Base-by-base conservation (phyloP, 495 filamentous ascomycete species). In the Talaromyces thailandensis region DNA sequence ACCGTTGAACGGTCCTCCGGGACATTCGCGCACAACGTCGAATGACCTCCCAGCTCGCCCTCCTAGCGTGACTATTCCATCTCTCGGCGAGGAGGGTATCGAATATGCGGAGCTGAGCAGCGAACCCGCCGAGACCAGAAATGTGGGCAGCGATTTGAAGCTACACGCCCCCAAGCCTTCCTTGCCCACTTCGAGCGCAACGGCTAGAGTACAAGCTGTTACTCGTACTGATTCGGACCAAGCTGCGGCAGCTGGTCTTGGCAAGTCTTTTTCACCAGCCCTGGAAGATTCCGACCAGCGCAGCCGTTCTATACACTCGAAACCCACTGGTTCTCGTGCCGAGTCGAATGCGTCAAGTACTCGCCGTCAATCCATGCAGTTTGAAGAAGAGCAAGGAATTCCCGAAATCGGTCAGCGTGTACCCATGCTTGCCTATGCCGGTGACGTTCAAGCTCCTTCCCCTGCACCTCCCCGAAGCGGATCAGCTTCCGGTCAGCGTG, bases 361-460 rank as follows among this genome's bases (percentile, higher is more conserved):
- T 65, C 85, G 63, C 60, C 67, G 76, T 61, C 81, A 69, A 59
- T 79, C 79, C 58, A 67, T 80, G 53, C 75, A 80, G n/a, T 65
- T 77, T 59, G 85, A 85, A 12, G 86, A 89, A 21, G 90, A 92
- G 65, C 84, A 88, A 64, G 93, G 93, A 12, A 96, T 96, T 64
- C 93, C 92, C 11, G 89, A 93, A 69, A 94, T 96, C 64, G 92
- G 92, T 40, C 81, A 86, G 68, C 83, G 91, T 67, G 93, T 98
- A 23, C 95, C 94, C 35, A 96, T 99, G 92, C 88, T 93, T 68
- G 87, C 87, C 37, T 86, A 95, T 75, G 93, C 92, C 43, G 94
- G 94, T 50, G 94, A 98, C 73, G 95, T 99, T 9, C 94, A 99
- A 75, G 94, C 94, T 12, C 94, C 94, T 0, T 93, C 95, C 0